These are phyloP conservation scores for Conringia planisiliqua DNA, from an alignment of 345 rosid species.

Conservation along the genomic window DNA sequence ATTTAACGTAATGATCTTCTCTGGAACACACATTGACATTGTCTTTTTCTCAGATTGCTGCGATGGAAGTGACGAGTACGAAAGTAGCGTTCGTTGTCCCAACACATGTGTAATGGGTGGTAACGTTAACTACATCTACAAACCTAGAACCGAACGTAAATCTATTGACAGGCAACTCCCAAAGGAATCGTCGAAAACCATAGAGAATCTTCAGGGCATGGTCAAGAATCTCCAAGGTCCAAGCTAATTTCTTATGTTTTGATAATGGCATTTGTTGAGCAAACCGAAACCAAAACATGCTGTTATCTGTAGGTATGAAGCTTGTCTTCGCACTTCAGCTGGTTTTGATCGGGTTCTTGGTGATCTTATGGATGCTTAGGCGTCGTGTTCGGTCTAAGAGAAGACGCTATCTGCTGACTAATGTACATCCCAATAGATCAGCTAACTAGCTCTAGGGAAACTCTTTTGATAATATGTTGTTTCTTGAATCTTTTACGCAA, in stretches of 20 bases:
- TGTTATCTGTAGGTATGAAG: constrained; percentile 53
- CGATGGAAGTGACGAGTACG: constrained; percentile 39
- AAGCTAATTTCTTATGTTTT: constrained; percentile 32
- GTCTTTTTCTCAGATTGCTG: constrained; percentile 33
- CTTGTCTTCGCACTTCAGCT: constrained; percentile 23
- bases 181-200: constrained; percentile 24
- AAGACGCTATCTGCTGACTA: constrained; percentile 10
- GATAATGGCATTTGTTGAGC: neutral
- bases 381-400: constrained; percentile 28
- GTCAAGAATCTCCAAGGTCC: constrained; percentile 38
- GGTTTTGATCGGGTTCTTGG: constrained; percentile 25
- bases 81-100: constrained; percentile 29
- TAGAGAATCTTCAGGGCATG: constrained; percentile 11
- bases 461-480: neutral
- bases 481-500: neutral
- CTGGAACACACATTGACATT: neutral
- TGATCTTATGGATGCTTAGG: constrained; percentile 27
- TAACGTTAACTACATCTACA: constrained; percentile 56
- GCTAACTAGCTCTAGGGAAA: neutral
- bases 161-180: constrained; percentile 13
- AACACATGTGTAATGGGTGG: constrained; percentile 52
- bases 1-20: neutral
- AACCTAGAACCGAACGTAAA: constrained; percentile 32
- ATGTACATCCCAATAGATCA: constrained; percentile 4
- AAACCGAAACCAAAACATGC: neutral